These are phyloP conservation scores for Lasiodiplodia citricola DNA, from an alignment of 2,329 filamentous ascomycete species.

Conservation along the genomic window DNA sequence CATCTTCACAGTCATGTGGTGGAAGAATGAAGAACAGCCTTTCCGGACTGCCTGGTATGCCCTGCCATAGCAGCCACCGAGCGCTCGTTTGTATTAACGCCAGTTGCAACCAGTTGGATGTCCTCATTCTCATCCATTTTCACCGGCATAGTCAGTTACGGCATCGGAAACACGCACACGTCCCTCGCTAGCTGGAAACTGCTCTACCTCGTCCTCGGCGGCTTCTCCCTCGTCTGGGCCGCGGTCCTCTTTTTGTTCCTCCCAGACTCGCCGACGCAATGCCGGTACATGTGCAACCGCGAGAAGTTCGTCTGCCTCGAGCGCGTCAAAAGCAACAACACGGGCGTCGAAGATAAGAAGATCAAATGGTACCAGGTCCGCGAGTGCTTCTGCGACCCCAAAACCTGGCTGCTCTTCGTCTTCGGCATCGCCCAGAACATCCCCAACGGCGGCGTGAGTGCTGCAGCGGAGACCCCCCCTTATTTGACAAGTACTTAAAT, in stretches of 20 bases:
- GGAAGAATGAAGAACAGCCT: constrained; percentile 11
- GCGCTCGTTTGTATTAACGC: neutral
- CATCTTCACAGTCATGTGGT: constrained; percentile 21
- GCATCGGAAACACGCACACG: neutral
- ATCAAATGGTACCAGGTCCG: constrained; percentile 39
- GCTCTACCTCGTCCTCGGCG: constrained; percentile 27
- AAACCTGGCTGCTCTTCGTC: constrained; percentile 41
- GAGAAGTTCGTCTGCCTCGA: constrained; percentile 17
- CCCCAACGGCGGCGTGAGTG: constrained; percentile 44
- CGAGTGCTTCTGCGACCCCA: constrained; percentile 42
- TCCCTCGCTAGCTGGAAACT: constrained; percentile 26
- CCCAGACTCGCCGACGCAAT: constrained; percentile 33
- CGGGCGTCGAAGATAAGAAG: constrained; percentile 29
- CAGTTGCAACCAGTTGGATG: neutral
- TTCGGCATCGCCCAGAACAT: constrained; percentile 44
- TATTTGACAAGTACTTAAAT: neutral
- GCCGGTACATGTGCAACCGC: constrained; percentile 28
- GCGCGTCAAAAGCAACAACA: constrained; percentile 15
- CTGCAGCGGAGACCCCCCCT: too few species aligned
- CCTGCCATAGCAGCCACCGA: neutral
- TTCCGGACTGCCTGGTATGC: constrained; percentile 3
- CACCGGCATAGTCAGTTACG: constrained; percentile 12
- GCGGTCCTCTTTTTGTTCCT: constrained; percentile 29
- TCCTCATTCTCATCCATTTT: constrained; percentile 15
- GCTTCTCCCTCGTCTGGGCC: constrained; percentile 29